Conservation (phyloP, 441 rosid genomes). For the Gossypium armourianum region DNA sequence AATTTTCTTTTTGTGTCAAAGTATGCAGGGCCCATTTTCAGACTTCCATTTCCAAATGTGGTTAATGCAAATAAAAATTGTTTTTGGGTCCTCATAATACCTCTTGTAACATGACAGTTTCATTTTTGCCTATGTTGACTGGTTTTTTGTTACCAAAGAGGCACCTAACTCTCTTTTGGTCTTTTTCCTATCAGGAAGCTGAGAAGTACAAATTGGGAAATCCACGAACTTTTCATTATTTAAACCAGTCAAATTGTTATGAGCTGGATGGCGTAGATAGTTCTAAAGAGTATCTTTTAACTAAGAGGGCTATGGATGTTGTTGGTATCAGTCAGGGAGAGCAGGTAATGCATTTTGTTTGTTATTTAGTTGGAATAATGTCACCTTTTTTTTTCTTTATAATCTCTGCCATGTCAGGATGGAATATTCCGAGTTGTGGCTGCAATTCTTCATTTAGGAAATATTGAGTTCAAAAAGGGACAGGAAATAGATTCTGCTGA, state of each 20-base stretch:
- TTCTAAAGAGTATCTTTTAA: constrained; percentile 57
- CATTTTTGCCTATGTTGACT: background rate
- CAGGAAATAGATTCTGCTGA: constrained; percentile 63
- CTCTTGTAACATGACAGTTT: background rate
- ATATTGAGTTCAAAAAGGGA: constrained; percentile 68
- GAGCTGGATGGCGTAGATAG: constrained; percentile 67
- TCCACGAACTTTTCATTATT: constrained; percentile 72
- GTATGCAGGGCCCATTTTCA: background rate
- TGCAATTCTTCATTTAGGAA: constrained; percentile 89
- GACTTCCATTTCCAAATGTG: background rate
- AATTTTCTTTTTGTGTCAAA: background rate
- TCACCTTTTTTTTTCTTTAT: background rate
- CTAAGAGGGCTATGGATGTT: constrained; percentile 78
- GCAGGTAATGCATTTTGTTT: constrained; percentile 42
- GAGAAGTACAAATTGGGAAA: constrained; percentile 63
- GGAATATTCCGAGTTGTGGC: constrained; percentile 85
- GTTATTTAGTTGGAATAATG: background rate
- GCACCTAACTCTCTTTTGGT: background rate
- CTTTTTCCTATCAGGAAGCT: constrained; percentile 43
- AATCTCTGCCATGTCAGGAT: constrained; percentile 40
- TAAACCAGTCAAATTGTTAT: constrained; percentile 74
- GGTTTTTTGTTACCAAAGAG: background rate
- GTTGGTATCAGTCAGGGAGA: constrained; percentile 69
- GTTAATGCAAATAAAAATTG: background rate
- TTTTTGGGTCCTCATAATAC: background rate